Evolutionary conservation across 306 rosid species (phyloP).

Genomic region (Abrus pulchellus): DNA sequence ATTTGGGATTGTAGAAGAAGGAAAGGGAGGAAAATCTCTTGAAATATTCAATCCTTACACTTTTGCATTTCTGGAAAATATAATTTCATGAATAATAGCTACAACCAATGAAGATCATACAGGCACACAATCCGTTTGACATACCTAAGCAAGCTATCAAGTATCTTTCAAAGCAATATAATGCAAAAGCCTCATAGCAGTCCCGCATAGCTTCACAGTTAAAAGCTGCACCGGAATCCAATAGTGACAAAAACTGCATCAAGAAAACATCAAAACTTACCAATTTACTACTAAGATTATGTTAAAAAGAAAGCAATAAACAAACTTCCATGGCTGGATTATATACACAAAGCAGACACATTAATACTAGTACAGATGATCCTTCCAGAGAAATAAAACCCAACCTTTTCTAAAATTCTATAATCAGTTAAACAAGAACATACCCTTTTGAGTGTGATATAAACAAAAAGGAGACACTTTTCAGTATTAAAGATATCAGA

Average conservation of each 20-base stretch:
- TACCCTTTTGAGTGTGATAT: not conserved
- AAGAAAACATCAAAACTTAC: slow-evolving; percentile 43
- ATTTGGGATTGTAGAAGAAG: slow-evolving; percentile 6
- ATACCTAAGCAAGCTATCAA: slow-evolving; percentile 97
- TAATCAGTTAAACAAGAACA: slow-evolving; percentile 29
- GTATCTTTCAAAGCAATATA: slow-evolving; percentile 98
- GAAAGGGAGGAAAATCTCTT: slow-evolving; percentile 11
- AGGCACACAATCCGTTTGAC: slow-evolving; percentile 43
- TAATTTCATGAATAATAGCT: slow-evolving; percentile 29
- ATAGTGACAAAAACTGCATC: slow-evolving; percentile 87
- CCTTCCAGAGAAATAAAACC: slow-evolving; percentile 24
- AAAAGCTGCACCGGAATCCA: slow-evolving; percentile 92
- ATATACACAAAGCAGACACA: slow-evolving; percentile 32
- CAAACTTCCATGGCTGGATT: slow-evolving; percentile 1
- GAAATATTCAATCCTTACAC: slow-evolving; percentile 21
- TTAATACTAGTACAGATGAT: slow-evolving; percentile 26
- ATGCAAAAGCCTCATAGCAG: slow-evolving; percentile 98
- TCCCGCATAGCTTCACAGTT: slow-evolving; percentile 94
- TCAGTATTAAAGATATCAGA: slow-evolving; percentile 35
- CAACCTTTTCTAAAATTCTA: slow-evolving; percentile 38
- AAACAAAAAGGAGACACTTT: slow-evolving; percentile 6
- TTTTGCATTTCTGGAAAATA: slow-evolving; percentile 25
- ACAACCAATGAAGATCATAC: slow-evolving; percentile 32
- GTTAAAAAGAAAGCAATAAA: not conserved
- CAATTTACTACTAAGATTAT: slow-evolving; percentile 25